Evolutionary conservation across 768 basidiomycete species (phyloP).

Genomic region (Boletus barrowsii): DNA sequence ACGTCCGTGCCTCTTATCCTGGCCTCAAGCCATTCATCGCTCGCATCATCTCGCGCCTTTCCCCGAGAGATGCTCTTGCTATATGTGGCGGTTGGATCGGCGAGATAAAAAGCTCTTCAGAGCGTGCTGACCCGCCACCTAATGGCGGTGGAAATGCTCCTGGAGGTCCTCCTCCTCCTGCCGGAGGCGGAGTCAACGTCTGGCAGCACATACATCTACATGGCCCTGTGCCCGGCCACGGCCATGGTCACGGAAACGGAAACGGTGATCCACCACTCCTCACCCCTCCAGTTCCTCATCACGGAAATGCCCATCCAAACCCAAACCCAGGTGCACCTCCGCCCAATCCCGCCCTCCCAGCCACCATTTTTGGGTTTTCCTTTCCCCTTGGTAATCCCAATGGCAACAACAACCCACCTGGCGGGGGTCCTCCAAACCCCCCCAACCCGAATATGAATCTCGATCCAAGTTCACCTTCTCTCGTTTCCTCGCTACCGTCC

Average conservation of each 20-base stretch:
- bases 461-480: slow-evolving; percentile 22
- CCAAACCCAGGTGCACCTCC: background rate
- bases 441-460: slow-evolving; percentile 12
- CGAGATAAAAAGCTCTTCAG: slow-evolving; percentile 29
- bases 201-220: slow-evolving; percentile 3
- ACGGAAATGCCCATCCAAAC: slow-evolving; percentile 1
- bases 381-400: slow-evolving; percentile 5
- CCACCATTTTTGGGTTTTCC: slow-evolving; percentile 7
- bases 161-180: background rate
- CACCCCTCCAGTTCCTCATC: background rate
- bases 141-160: background rate
- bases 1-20: slow-evolving; percentile 38
- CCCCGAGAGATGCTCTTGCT: slow-evolving; percentile 30
- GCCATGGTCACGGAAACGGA: background rate
- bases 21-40: slow-evolving; percentile 16
- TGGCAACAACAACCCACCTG: background rate
- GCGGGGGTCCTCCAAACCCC: slow-evolving; percentile 1
- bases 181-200: background rate
- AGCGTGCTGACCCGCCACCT: slow-evolving; percentile 6
- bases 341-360: background rate
- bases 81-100: slow-evolving; percentile 32
- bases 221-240: background rate
- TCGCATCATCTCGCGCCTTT: slow-evolving; percentile 21
- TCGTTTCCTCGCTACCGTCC: slow-evolving; percentile 31
- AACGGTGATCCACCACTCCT: slow-evolving; percentile 16